Base-by-base conservation (phyloP, 257 asterid genomes). In the Ophiorrhiza pumila region DNA sequence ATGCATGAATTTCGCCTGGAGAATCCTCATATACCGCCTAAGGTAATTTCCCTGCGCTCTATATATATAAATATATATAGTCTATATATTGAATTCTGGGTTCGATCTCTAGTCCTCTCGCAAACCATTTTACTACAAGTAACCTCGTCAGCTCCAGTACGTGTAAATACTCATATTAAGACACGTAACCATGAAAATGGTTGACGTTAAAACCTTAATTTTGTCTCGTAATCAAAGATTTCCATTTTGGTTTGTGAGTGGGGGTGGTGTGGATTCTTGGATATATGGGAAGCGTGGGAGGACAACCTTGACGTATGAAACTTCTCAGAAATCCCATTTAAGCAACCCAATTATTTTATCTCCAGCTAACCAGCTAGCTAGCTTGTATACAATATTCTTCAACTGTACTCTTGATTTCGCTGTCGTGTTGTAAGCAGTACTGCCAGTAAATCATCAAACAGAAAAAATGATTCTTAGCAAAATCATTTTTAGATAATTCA, bases 1-100 rank as follows among this genome's bases (percentile, higher is more conserved):
- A 90, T 90, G 97, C 97, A 90, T 74, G 98, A 93, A 77, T 93
- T 89, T 85, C 96, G 98, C 60, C 87, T 93, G 0, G 92, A 93
- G 55, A 86, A 87, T 71, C 96, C 93, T 53, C 84, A 77, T 46
- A 49, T 84, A 41, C 98, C 98, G 71, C 97, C 96, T 31, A 89
- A 92, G 96, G 96, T 91, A 57, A n/a, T n/a, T n/a, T n/a, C n/a
- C n/a, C n/a, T n/a, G n/a, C n/a, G n/a, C n/a, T n/a, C n/a, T n/a
- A n/a, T n/a, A n/a, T n/a, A n/a, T n/a, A n/a, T n/a, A n/a, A n/a
- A n/a, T n/a, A n/a, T n/a, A n/a, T n/a, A n/a, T n/a, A n/a, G n/a
- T n/a, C n/a, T n/a, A n/a, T n/a, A n/a, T n/a, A n/a, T n/a, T n/a
- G n/a, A n/a, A n/a, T n/a, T n/a, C n/a, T n/a, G n/a, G n/a, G n/a